Evolutionary conservation across 495 filamentous ascomycete species (phyloP).

Genomic region (Penicillium parvum): DNA sequence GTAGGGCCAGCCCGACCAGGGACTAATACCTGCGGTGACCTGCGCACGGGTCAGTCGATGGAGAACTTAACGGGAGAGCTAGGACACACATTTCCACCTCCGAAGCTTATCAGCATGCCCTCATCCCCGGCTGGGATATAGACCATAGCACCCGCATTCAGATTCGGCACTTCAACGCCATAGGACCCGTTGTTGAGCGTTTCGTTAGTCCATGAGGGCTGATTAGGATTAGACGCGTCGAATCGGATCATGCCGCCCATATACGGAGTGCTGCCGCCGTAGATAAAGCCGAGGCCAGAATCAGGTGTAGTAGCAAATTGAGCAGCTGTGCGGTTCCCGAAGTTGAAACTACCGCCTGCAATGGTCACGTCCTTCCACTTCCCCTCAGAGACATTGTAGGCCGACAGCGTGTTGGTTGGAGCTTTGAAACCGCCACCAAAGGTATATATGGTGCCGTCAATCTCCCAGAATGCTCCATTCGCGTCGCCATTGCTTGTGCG

Average conservation of each 20-base stretch:
- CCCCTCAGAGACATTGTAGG: conserved; percentile 6
- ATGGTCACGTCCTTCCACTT: conserved; percentile 7
- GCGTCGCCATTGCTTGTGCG: neutral
- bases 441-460: conserved; percentile 6
- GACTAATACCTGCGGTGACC: conserved; percentile 8
- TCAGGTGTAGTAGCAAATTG: conserved; percentile 9
- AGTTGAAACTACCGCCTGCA: conserved; percentile 9
- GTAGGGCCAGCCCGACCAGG: conserved; percentile 10
- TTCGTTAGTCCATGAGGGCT: conserved; percentile 10
- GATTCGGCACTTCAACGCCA: conserved; percentile 6
- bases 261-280: conserved; percentile 4
- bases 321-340: conserved; percentile 7
- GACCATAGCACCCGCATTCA: conserved; percentile 8
- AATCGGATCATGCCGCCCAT: conserved; percentile 14
- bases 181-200: conserved; percentile 7
- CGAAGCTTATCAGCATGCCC: conserved; percentile 13
- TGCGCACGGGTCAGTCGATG: too few relatives aligned
- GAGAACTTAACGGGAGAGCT: neutral
- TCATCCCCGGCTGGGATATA: conserved; percentile 12
- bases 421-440: conserved; percentile 12
- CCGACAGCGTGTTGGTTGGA: conserved; percentile 3
- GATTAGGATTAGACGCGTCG: conserved; percentile 8
- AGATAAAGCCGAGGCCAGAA: conserved; percentile 7
- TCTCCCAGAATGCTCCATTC: conserved; percentile 9
- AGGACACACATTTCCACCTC: conserved; percentile 9